Evolutionary conservation across 345 rosid genomes (phyloP).

Genomic region (Jatropha curcas): DNA sequence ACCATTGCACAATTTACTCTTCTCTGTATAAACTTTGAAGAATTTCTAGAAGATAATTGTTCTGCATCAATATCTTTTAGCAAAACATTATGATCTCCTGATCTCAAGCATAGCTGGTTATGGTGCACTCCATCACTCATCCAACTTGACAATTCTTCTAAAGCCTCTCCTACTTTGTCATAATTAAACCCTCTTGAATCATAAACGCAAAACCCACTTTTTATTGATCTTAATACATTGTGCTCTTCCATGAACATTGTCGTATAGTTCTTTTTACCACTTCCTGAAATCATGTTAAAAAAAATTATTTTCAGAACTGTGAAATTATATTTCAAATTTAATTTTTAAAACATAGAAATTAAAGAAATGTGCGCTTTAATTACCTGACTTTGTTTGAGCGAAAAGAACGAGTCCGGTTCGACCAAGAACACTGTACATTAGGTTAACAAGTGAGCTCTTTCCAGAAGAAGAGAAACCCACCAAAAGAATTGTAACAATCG

Average conservation of each 20-base stretch:
- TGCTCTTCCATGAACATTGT: constrained; percentile 59
- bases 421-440: constrained; percentile 67
- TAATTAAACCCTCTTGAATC: constrained; percentile 58
- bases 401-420: constrained; percentile 54
- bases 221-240: constrained; percentile 51
- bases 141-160: constrained; percentile 52
- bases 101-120: constrained; percentile 46
- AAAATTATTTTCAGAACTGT: too few species aligned
- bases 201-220: constrained; percentile 53
- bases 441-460: constrained; percentile 61
- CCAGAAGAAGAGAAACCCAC: constrained; percentile 60
- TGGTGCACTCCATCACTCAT: constrained; percentile 57
- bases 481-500: constrained; percentile 50
- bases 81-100: constrained; percentile 27
- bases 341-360: too few species aligned
- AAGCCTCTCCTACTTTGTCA: constrained; percentile 26
- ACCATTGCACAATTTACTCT: constrained; percentile 52
- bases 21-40: constrained; percentile 46
- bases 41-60: constrained; percentile 17
- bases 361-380: not conserved
- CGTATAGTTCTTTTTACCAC: constrained; percentile 24
- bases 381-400: constrained; percentile 56
- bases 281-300: constrained; percentile 22
- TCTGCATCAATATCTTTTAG: constrained; percentile 27
- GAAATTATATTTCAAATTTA: too few species aligned